Evolutionary conservation across 768 basidiomycete species (phyloP), one percentile per base, ranked within the genome.

Genomic region (Tremella yokohamensis): DNA sequence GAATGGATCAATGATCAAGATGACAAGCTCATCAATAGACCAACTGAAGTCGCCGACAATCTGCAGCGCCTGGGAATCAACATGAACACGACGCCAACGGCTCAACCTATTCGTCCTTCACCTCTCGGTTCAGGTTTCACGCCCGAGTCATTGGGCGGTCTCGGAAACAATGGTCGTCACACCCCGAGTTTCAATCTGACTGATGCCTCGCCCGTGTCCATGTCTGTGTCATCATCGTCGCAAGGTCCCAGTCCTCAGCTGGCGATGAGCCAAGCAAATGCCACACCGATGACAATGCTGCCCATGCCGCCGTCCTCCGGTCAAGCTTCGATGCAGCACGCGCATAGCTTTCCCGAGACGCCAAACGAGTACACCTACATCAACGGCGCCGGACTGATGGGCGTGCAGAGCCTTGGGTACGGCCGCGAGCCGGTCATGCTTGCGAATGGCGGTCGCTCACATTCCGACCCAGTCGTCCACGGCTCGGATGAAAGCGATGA

Each of bases 1-100:
- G 54, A 61, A 26, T 58, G 60, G 52, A 40, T 52, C 15, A 22
- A 20, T 18, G 37, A 39, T 6, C 54, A 48, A 24, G 60, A 45
- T 26, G 39, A 25, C 22, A 45, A 45, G 42, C 42, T 45, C n/a
- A 45, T 34, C 29, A 34, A 34, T 34, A 34, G 29, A 34, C 29
- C 42, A 45, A 45, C 42, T 15, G 22, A 22, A 18, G 42, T 22
- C 22, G 15, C n/a, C n/a, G 42, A 45, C n/a, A n/a, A 18, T 8
- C 42, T 45, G 42, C n/a, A 45, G 42, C 42, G n/a, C n/a, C n/a
- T 18, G 15, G 22, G 22, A 6, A n/a, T 45, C 42, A 22, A 22
- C 22, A 45, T 45, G 22, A 45, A n/a, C 22, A 6, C 42, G 6
- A 45, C 22, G 42, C 42, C 42, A 8, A 16, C 22, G 6, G 42